Evolutionary conservation across 306 rosid species (phyloP).

Genomic region (Ormosia emarginata): DNA sequence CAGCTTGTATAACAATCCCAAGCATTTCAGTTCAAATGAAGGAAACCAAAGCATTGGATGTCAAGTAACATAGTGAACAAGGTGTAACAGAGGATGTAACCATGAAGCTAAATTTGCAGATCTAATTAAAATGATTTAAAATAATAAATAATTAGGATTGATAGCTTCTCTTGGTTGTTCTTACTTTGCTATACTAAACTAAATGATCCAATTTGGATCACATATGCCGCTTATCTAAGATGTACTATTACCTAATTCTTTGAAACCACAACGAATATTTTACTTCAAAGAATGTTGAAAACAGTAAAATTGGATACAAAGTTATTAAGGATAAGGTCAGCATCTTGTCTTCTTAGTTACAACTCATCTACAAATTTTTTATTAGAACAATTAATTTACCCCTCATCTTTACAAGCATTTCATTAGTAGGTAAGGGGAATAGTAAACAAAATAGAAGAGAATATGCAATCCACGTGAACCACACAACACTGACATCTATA

Average conservation of each 20-base stretch:
- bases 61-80: not conserved
- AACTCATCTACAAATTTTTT: not conserved
- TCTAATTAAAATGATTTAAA: not conserved
- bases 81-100: not conserved
- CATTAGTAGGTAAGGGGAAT: not conserved
- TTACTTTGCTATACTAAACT: not conserved
- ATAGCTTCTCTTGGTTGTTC: not conserved
- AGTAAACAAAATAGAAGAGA: not conserved
- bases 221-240: not conserved
- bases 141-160: not conserved
- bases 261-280: not conserved
- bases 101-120: not conserved
- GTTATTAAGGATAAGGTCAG: not conserved
- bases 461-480: not conserved
- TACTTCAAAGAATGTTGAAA: not conserved
- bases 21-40: not conserved
- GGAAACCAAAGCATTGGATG: not conserved
- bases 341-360: not conserved
- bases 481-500: not conserved
- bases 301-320: not conserved
- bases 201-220: not conserved
- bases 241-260: not conserved
- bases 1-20: not conserved
- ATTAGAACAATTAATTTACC: not conserved
- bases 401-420: not conserved